Evolutionary conservation across 257 asterid species (phyloP), one percentile per base, ranked within the genome.

Genomic region (Petunia axillaris): DNA sequence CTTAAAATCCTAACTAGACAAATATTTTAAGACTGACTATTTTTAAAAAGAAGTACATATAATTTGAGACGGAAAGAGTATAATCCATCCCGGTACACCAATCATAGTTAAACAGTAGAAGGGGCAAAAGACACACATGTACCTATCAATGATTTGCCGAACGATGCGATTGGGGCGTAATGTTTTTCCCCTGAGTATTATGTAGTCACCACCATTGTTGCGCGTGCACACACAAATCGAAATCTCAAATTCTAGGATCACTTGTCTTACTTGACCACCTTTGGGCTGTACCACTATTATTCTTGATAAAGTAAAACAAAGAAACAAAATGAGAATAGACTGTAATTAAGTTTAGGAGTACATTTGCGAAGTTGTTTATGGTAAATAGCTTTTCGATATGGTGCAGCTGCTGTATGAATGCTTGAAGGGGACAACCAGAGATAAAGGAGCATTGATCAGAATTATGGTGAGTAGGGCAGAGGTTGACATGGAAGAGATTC

Each of bases 401-500:
- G 53, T 83, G 64, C 81, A 91, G 96, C 80, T 84, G 54, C n/a
- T 91, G 83, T 54, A 87, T 65, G 90, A 59, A 70, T 87, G 93
- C 83, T 59, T 90, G 60, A 88, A 87, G 74, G 89, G 91, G 48
- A 78, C 74, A 48, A 63, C 78, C 36, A 81, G 46, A 14, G 95
- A 89, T 64, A 75, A 83, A 48, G 87, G 84, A 36, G 87, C 81
- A 14, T 57, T 90, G 77, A 67, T 43, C 75, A 85, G 93, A 2
- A 81, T 93, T 11, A 83, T 91, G 87, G 88, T 84, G 81, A 87
- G 91, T 60, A 84, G 91, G 62, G 84, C 85, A 2, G 91, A 85
- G 83, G 87, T 83, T 52, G 97, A 91, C 84, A 81, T 90, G 91
- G 81, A 77, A 11, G 93, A 86, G 60, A 89, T 91, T 14, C 87